Evolutionary conservation across 225 moss, liverwort and hornwort genomes (phyloP), one percentile per base, ranked within the genome.

Genomic region (Takakia lepidozioides): DNA sequence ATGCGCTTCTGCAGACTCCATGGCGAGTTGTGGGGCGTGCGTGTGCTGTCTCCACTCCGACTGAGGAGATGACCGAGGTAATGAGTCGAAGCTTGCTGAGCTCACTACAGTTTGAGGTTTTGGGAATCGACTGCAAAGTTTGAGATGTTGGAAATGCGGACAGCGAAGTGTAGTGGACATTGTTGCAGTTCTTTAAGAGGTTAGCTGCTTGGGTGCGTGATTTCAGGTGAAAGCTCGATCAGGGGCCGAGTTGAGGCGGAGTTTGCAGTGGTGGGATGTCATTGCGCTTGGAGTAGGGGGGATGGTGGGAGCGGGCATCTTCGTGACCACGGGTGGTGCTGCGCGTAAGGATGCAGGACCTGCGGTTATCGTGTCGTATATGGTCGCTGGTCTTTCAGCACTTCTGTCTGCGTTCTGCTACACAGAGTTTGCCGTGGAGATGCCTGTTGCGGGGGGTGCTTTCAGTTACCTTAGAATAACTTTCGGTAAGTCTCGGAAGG

Each of bases 381-480:
- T 95, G 23, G 54, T 95, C 14, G 93, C 93, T 30, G 89, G 93
- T 48, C 18, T 86, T 19, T 86, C 93, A 2, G 89, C 93, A 43
- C 69, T 95, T 13, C 77, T 89, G 1, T 95, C 93, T 4, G 89
- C 93, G 18, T 67, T 89, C 20, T 95, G 93, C 59, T 95, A 95
- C 67, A 84, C 89, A 3, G 93, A 95, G 39, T 95, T 95, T 48
- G 86, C 93, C 0, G 86, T 86, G 9, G 93, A 95, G 70, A 59
- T 95, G 81, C 93, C 93, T 5, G 75, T 84, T 8, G 93, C 93
- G 19, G 93, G 93, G 47, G 93, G 93, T 16, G 93, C 93, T 19
- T 89, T 86, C 72, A 95, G 88, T 56, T 95, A 95, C 66, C 61
- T 95, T 52, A 81, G 83, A 44, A 71, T 95, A 27, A 86, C 93